Evolutionary conservation across 257 asterid species (phyloP).

Genomic region (Solanum boliviense): DNA sequence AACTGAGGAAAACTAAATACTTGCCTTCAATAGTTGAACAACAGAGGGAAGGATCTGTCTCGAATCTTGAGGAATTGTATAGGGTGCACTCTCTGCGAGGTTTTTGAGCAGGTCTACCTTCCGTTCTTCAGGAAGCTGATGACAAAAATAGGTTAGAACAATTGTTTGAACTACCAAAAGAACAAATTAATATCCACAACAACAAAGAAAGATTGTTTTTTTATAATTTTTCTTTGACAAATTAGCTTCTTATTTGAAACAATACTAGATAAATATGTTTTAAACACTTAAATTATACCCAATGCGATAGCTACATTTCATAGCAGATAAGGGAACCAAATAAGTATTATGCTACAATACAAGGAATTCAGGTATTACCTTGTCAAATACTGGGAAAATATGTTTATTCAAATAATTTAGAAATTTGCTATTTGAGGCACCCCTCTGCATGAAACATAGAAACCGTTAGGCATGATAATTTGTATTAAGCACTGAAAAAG

Average conservation of each 20-base stretch:
- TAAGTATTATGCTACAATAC: neutral
- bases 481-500: neutral
- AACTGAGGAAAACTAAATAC: neutral
- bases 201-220: neutral
- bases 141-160: constrained; percentile 13
- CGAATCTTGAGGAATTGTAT: constrained; percentile 72
- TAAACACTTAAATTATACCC: neutral
- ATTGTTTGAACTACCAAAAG: neutral
- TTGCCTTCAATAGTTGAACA: constrained; percentile 74
- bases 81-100: constrained; percentile 89
- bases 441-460: constrained; percentile 52
- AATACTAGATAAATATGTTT: neutral
- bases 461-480: constrained; percentile 8
- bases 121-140: constrained; percentile 85
- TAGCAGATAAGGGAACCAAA: neutral
- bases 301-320: neutral
- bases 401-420: constrained; percentile 70
- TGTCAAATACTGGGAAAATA: constrained; percentile 70
- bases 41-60: constrained; percentile 79
- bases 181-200: neutral
- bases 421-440: constrained; percentile 91
- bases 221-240: neutral
- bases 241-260: neutral
- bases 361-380: constrained; percentile 32
- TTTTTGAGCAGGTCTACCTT: constrained; percentile 89